A percentile compares a stretch with the other conserved stretches of the same genome.
phyloP scores from a whole-genome alignment of 2,329 filamentous ascomycete genomes.

The Teratosphaeria destructans region DNA sequence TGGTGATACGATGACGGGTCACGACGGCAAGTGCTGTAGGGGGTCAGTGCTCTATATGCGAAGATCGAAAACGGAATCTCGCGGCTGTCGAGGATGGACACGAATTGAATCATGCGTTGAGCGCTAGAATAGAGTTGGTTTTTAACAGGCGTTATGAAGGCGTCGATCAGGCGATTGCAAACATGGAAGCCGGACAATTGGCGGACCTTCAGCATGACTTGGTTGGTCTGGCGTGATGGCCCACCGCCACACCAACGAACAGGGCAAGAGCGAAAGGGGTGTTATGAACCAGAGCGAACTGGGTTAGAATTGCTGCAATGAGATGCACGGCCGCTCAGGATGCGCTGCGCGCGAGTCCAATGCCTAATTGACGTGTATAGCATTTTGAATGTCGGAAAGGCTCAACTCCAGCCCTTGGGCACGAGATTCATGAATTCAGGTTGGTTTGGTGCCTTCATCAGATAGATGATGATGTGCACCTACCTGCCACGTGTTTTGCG shows the following conservation, averaged over 20 bases:
- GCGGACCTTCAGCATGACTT: background rate
- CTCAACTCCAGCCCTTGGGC: background rate
- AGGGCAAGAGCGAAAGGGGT: background rate
- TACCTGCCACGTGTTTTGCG: background rate
- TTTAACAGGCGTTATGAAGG: background rate
- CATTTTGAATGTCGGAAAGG: background rate
- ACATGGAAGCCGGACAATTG: background rate
- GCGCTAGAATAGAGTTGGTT: background rate
- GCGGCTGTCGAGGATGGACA: background rate
- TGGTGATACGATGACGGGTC: background rate
- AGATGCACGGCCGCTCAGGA: background rate
- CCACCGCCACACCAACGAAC: background rate
- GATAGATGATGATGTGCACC: background rate
- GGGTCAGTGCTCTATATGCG: background rate
- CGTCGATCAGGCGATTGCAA: background rate
- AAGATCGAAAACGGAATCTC: background rate
- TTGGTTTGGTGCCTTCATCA: background rate
- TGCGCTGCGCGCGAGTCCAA: background rate
- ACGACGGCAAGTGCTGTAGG: background rate
- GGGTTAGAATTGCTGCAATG: background rate
- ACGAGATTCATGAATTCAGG: background rate
- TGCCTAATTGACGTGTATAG: background rate
- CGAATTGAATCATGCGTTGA: background rate
- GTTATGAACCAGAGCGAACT: background rate
- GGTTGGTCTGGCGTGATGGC: background rate